phyloP scores from a whole-genome alignment of 1,284 basidiomycete genomes.

The Naganishia liquefaciens region DNA sequence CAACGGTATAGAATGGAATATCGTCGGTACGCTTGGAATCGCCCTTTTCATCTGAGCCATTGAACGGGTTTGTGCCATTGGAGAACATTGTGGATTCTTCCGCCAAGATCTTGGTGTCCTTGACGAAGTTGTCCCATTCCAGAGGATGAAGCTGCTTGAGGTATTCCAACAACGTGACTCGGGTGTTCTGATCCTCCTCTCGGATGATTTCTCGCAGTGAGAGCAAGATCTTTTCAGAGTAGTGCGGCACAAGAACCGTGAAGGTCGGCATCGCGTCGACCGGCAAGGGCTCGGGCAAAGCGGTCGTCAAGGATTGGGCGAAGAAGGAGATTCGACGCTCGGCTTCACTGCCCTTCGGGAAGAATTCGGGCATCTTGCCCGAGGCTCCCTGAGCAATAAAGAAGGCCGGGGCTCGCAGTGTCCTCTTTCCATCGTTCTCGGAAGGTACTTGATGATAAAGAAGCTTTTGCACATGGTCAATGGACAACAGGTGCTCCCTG shows the following conservation, averaged over 20 bases:
- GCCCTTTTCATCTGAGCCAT: constrained; percentile 76
- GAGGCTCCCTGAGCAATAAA: constrained; percentile 89
- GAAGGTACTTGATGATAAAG: constrained; percentile 92
- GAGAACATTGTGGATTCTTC: constrained; percentile 89
- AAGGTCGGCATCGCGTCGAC: constrained; percentile 97
- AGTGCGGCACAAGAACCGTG: constrained; percentile 91
- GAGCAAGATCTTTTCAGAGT: constrained; percentile 92
- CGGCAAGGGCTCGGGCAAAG: constrained; percentile 82
- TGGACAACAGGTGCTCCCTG: constrained; percentile 90
- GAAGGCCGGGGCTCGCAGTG: constrained; percentile 87
- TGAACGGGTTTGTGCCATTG: constrained; percentile 63
- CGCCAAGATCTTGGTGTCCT: constrained; percentile 98
- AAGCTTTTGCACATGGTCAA: constrained; percentile 90
- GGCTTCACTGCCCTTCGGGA: constrained; percentile 86
- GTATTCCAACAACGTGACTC: constrained; percentile 92
- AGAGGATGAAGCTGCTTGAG: constrained; percentile 96
- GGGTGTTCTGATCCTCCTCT: constrained; percentile 91
- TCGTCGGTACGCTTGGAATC: constrained; percentile 81
- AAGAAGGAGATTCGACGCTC: constrained; percentile 96
- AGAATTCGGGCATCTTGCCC: constrained; percentile 79
- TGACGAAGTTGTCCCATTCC: constrained; percentile 99
- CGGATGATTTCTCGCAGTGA: constrained; percentile 94
- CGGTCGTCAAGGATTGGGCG: constrained; percentile 86
- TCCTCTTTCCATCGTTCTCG: constrained; percentile 76
- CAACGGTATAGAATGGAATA: constrained; percentile 97